These are phyloP conservation scores for Beverwykella pulmonaria DNA, from an alignment of 495 filamentous ascomycete species.

Conservation along the genomic window DNA sequence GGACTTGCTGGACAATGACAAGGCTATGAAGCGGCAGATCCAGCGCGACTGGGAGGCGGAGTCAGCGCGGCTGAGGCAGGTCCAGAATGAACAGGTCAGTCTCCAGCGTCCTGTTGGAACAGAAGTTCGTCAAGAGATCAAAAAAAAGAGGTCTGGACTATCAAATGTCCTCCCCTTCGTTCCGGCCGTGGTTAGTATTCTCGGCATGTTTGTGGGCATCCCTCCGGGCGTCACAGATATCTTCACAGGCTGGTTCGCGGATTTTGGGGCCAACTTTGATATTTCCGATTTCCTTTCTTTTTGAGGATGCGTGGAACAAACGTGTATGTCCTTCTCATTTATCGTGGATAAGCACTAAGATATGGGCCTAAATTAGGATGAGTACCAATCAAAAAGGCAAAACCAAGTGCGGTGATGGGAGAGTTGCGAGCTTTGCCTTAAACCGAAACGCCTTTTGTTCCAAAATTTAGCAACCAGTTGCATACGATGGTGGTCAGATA, in stretches of 20 bases:
- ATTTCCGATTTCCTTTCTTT: constrained; percentile 23
- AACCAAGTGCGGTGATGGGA: too few relatives aligned
- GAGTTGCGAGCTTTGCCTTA: too few relatives aligned
- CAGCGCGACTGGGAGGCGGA: constrained; percentile 34
- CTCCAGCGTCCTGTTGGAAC: constrained; percentile 6
- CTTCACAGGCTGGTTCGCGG: constrained; percentile 33
- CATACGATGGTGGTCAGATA: too few relatives aligned
- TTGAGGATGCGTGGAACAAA: background rate
- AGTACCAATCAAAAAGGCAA: too few relatives aligned
- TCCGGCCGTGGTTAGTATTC: constrained; percentile 28
- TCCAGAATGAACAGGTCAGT: constrained; percentile 17
- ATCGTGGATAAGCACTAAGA: too few relatives aligned
- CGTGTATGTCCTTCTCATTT: too few relatives aligned
- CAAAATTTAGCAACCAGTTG: too few relatives aligned
- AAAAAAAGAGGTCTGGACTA: constrained; percentile 21
- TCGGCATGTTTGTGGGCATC: constrained; percentile 38
- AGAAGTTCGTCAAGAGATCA: constrained; percentile 36
- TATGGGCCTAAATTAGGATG: too few relatives aligned
- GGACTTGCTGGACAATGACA: constrained; percentile 28
- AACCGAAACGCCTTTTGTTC: too few relatives aligned
- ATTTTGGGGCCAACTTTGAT: constrained; percentile 23
- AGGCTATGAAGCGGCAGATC: constrained; percentile 34
- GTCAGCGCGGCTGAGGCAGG: constrained; percentile 21
- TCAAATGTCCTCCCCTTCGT: constrained; percentile 30
- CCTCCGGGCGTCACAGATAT: constrained; percentile 28